Evolutionary conservation across 2,329 filamentous ascomycete species (phyloP), one percentile per base, ranked within the genome.

Genomic region (Sporothrix euskadiensis): DNA sequence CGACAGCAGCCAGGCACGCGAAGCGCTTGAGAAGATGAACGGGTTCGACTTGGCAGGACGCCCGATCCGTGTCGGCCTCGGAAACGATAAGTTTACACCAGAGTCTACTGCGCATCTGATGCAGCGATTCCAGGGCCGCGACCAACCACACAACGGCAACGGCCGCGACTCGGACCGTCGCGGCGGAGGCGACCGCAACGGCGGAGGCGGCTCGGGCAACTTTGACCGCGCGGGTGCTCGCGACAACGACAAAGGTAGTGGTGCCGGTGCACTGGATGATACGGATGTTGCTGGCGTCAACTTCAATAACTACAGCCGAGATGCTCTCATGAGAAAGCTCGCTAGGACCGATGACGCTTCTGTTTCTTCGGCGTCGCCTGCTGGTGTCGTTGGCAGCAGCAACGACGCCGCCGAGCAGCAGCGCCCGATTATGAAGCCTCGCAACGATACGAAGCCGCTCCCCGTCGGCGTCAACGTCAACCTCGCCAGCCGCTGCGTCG

Each of bases 51-150:
- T 99, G 78, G 96, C 96, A 79, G 94, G 94, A 83, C 94, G 96
- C 81, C 94, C 94, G 76, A 98, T 99, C 82, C 94, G 96, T 81
- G 97, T 99, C 83, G 96, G 96, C 83, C 93, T 99, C 85, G 96
- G 96, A 84, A 99, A 98, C 86, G 96, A 99, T 92, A 98, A 98
- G 89, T 98, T 98, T 85, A 98, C 94, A 84, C 92, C 94, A 80
- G 96, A 98, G 85, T 96, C 94, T 83, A 97, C 94, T 83, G 92
- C 94, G 82, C 94, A 93, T 84, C 89, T 97, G 81, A 86, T 97
- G 81, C 94, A 97, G 85, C 94, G 94, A 84, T 97, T 97, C 86
- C 92, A 94, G 82, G 91, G 92, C 81, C 91, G 92, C 83, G 90
- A 89, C 61, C 87, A 88, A 61, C 16, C 57, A 39, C 32, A 41